A percentile compares a stretch with the other conserved stretches of the same genome.
Evolutionary conservation across 2,329 filamentous ascomycete genomes (phyloP).

Genomic region (Pyrenophora seminiperda): DNA sequence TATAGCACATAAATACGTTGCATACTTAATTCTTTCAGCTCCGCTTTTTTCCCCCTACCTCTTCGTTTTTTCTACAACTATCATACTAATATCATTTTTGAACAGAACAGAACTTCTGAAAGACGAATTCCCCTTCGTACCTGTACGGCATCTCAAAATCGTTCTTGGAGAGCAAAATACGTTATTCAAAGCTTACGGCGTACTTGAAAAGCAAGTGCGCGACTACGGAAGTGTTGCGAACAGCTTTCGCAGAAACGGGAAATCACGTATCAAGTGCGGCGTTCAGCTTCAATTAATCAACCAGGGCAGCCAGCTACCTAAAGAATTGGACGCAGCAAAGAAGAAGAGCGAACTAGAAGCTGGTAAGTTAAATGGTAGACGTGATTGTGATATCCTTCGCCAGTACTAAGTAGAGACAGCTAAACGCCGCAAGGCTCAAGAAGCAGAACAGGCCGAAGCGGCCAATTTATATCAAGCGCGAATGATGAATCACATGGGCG

Average conservation of each 20-base stretch:
- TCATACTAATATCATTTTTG: constrained; percentile 15
- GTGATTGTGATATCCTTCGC: no score
- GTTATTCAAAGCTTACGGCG: constrained; percentile 48
- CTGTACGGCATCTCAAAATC: constrained; percentile 43
- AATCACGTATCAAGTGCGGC: constrained; percentile 27
- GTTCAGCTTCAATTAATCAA: constrained; percentile 26
- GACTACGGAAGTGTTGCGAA: constrained; percentile 23
- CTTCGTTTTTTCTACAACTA: neutral
- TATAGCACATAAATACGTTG: neutral
- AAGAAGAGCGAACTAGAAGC: constrained; percentile 30
- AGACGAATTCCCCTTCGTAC: constrained; percentile 50
- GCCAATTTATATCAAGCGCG: constrained; percentile 41
- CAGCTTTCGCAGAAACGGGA: constrained; percentile 27
- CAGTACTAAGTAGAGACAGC: constrained; percentile 17
- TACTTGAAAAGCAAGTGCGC: constrained; percentile 39
- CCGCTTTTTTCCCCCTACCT: neutral
- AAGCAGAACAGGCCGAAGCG: constrained; percentile 37
- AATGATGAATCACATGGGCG: constrained; percentile 57
- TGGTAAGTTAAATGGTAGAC: constrained; percentile 13
- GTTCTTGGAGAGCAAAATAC: constrained; percentile 39
- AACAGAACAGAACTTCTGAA: constrained; percentile 45
- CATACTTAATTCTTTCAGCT: neutral
- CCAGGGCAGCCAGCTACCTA: constrained; percentile 35
- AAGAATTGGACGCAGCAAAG: constrained; percentile 40
- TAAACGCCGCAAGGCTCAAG: constrained; percentile 35